Conservation (phyloP, 2,329 filamentous ascomycete species). For the Aspergillus tanneri region DNA sequence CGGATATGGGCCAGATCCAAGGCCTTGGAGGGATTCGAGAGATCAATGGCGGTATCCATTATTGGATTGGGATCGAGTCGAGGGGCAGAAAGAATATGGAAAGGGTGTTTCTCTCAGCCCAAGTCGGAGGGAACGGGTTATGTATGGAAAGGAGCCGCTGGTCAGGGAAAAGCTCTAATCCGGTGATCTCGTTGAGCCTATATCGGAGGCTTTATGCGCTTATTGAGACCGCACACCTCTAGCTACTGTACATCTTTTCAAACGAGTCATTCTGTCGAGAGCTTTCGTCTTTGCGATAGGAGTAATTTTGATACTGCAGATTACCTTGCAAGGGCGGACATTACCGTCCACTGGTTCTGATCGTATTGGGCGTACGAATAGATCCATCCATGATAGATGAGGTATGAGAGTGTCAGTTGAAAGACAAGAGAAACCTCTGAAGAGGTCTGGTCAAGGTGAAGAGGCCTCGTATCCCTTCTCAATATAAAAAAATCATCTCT, state of each 20-base stretch:
- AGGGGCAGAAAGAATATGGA: neutral
- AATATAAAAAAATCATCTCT: neutral
- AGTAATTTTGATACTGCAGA: too few species aligned
- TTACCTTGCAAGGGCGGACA: too few species aligned
- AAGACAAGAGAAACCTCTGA: neutral
- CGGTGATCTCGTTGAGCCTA: conserved; percentile 1
- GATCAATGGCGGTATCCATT: conserved; percentile 93
- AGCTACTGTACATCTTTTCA: too few species aligned
- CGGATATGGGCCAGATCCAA: conserved; percentile 89
- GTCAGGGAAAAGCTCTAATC: conserved; percentile 4
- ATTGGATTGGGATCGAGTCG: conserved; percentile 3
- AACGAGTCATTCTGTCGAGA: too few species aligned
- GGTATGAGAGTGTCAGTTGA: neutral
- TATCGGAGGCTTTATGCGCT: neutral
- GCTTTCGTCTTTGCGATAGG: too few species aligned
- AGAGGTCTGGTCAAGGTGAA: neutral
- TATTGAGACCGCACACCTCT: too few species aligned
- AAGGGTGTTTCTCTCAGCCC: neutral
- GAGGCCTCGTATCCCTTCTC: too few species aligned
- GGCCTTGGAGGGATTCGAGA: conserved; percentile 79
- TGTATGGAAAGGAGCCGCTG: neutral
- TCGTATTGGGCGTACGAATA: too few species aligned
- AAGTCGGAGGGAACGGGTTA: neutral
- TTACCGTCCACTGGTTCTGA: too few species aligned
- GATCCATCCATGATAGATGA: too few species aligned